phyloP scores from a whole-genome alignment of 2,329 filamentous ascomycete species.

The Rachicladosporium sp. region DNA sequence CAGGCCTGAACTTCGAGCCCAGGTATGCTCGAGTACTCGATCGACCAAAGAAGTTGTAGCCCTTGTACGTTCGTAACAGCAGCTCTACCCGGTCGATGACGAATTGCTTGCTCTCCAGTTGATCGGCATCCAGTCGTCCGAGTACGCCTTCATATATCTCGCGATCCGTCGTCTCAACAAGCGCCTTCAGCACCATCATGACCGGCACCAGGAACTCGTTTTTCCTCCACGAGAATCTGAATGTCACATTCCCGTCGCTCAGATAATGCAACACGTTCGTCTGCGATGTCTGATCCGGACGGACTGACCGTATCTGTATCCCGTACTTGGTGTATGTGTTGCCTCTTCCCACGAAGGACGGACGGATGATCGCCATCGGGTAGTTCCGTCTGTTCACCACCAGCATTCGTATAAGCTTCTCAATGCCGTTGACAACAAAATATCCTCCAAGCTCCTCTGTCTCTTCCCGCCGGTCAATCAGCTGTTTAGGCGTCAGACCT shows the following conservation, averaged over 20 bases:
- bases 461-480: conserved; percentile 85
- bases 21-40: conserved; percentile 74
- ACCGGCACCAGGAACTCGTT: conserved; percentile 92
- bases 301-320: conserved; percentile 81
- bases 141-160: conserved; percentile 94
- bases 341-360: conserved; percentile 80
- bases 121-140: conserved; percentile 58
- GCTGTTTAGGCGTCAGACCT: conserved; percentile 65
- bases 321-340: conserved; percentile 78
- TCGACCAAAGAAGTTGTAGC: conserved; percentile 71
- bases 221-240: conserved; percentile 96
- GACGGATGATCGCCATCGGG: conserved; percentile 84
- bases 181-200: conserved; percentile 91
- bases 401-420: conserved; percentile 89
- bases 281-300: conserved; percentile 92
- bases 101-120: conserved; percentile 71
- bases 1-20: conserved; percentile 80
- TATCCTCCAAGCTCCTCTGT: conserved; percentile 93
- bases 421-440: conserved; percentile 94
- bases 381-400: conserved; percentile 86
- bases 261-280: conserved; percentile 96
- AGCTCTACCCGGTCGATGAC: conserved; percentile 90
- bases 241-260: conserved; percentile 88
- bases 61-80: conserved; percentile 83
- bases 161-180: conserved; percentile 93